Percentiles rank a stretch among this genome's conserved stretches.
phyloP scores from a whole-genome alignment of 164 flowering plant species.

The Annona cherimola region DNA sequence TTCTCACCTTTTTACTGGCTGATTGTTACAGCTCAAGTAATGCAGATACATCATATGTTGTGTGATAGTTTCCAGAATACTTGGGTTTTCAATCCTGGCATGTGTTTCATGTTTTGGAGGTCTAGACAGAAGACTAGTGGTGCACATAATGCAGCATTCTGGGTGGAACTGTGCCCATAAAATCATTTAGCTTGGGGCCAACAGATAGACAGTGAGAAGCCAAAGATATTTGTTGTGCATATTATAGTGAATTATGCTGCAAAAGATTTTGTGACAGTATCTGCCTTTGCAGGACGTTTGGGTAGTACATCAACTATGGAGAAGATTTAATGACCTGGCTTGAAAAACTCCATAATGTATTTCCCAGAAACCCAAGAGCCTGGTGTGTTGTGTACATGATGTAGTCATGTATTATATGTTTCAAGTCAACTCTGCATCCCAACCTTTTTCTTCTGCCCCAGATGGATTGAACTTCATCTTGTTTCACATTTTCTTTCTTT shows the following conservation, averaged over 20 bases:
- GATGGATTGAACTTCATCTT: not conserved
- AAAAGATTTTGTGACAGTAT: not conserved
- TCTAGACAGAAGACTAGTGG: not conserved
- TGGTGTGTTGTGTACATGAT: not conserved
- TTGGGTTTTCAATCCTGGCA: not conserved
- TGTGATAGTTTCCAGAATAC: not conserved
- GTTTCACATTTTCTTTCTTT: constrained; percentile 9
- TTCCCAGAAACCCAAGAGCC: not conserved
- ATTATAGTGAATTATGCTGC: not conserved
- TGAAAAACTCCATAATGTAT: too few species aligned
- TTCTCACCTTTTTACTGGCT: not conserved
- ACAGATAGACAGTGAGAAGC: not conserved
- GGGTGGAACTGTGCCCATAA: not conserved
- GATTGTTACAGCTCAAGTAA: not conserved
- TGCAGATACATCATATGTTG: not conserved
- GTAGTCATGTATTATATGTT: not conserved
- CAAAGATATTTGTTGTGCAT: not conserved
- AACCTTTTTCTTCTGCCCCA: not conserved
- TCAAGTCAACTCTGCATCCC: not conserved
- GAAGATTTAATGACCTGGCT: not conserved
- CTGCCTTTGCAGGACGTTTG: not conserved
- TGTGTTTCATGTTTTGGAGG: not conserved
- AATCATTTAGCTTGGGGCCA: not conserved
- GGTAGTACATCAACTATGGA: too few species aligned
- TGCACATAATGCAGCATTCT: not conserved